Conservation (phyloP, 2,329 filamentous ascomycete species). For the Microsporum audouinii region DNA sequence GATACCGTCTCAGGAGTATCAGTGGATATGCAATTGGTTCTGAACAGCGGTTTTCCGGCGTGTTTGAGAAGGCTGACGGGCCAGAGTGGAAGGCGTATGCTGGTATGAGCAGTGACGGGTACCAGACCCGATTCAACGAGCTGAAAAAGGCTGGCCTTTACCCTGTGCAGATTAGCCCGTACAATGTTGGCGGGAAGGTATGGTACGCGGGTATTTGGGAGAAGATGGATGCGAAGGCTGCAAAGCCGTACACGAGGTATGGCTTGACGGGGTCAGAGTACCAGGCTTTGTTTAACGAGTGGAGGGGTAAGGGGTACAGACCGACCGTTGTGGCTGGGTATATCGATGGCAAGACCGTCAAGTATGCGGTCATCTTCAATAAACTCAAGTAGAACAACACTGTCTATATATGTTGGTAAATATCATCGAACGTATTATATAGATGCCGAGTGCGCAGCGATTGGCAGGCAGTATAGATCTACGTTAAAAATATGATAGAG, state of each 20-base stretch:
- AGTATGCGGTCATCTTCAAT: background rate
- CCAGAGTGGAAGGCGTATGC: constrained; percentile 6
- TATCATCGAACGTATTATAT: too few relatives aligned
- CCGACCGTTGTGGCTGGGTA: background rate
- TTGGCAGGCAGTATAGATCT: too few relatives aligned
- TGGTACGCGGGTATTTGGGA: constrained; percentile 11
- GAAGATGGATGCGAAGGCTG: constrained; percentile 1
- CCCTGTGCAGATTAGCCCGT: constrained; percentile 9
- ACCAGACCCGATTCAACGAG: constrained; percentile 5
- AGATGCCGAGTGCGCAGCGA: too few relatives aligned
- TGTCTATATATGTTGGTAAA: too few relatives aligned
- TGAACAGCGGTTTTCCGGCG: constrained; percentile 2
- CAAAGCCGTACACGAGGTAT: background rate
- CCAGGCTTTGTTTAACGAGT: background rate
- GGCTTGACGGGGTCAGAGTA: constrained; percentile 7
- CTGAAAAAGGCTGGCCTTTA: constrained; percentile 10
- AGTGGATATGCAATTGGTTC: background rate
- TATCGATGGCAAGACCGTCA: background rate
- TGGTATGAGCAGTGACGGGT: constrained; percentile 5
- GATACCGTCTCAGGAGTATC: background rate
- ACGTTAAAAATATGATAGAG: background rate
- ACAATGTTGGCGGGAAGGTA: constrained; percentile 3
- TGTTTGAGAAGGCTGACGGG: constrained; percentile 6
- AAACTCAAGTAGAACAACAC: background rate
- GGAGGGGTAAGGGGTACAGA: background rate